Conservation (phyloP, 495 filamentous ascomycete species). For the Penicillium crystallinum region DNA sequence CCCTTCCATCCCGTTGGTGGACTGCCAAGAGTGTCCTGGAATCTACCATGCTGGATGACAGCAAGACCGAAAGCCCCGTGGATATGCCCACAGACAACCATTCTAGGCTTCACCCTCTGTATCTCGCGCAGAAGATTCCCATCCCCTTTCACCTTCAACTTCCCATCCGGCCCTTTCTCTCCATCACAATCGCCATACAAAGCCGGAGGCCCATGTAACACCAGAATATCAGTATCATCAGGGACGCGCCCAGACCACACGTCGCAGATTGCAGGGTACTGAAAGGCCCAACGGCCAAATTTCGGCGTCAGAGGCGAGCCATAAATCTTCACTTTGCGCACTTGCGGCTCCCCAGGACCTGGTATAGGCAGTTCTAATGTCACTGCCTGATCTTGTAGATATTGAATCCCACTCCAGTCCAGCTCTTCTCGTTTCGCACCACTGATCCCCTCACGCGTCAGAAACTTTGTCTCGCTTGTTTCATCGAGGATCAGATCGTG, state of each 20-base stretch:
- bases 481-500: neutral
- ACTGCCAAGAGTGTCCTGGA: neutral
- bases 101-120: constrained; percentile 56
- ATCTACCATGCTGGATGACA: constrained; percentile 6
- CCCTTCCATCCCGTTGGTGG: constrained; percentile 7
- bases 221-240: constrained; percentile 57
- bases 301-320: constrained; percentile 47
- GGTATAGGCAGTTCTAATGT: constrained; percentile 38
- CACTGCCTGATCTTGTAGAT: constrained; percentile 40
- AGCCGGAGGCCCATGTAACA: constrained; percentile 57
- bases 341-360: constrained; percentile 22
- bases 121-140: constrained; percentile 56
- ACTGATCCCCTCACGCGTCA: constrained; percentile 8
- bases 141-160: constrained; percentile 46
- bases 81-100: constrained; percentile 73
- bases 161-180: constrained; percentile 10
- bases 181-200: constrained; percentile 56
- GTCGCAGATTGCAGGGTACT: constrained; percentile 26
- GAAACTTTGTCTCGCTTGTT: constrained; percentile 28
- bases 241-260: constrained; percentile 42
- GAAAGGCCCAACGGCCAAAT: constrained; percentile 45
- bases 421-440: constrained; percentile 18
- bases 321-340: constrained; percentile 29
- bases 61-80: constrained; percentile 33
- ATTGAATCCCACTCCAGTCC: constrained; percentile 41